phyloP scores from a whole-genome alignment of 2,329 filamentous ascomycete species.

The Sphaerulina vaccinii region DNA sequence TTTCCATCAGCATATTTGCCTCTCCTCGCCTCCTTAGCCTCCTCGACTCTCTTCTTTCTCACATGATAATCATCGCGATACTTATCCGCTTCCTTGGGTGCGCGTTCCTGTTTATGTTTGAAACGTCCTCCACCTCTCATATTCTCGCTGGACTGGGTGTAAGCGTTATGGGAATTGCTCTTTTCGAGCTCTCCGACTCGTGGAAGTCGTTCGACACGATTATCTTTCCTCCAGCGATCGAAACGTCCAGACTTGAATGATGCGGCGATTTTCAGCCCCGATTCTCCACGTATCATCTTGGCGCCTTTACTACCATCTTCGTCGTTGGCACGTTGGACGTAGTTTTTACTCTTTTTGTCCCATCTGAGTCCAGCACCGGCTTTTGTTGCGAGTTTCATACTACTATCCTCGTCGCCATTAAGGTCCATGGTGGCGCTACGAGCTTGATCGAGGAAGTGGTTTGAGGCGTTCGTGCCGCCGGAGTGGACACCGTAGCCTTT shows the following conservation, averaged over 20 bases:
- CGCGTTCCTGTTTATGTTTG: slow-evolving; percentile 82
- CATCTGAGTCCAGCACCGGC: slow-evolving; percentile 73
- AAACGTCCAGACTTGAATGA: slow-evolving; percentile 91
- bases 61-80: slow-evolving; percentile 86
- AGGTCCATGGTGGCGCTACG: slow-evolving; percentile 88
- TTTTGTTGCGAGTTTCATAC: slow-evolving; percentile 74
- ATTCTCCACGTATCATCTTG: slow-evolving; percentile 79
- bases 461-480: slow-evolving; percentile 57
- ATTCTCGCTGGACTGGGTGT: slow-evolving; percentile 28
- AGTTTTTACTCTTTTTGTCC: slow-evolving; percentile 97
- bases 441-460: slow-evolving; percentile 86
- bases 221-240: slow-evolving; percentile 84
- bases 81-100: slow-evolving; percentile 91
- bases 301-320: slow-evolving; percentile 78
- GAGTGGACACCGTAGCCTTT: slow-evolving; percentile 91
- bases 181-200: slow-evolving; percentile 78
- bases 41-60: slow-evolving; percentile 84
- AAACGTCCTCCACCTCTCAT: slow-evolving; percentile 52
- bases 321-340: slow-evolving; percentile 87
- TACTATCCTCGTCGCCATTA: slow-evolving; percentile 73
- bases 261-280: slow-evolving; percentile 92
- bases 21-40: slow-evolving; percentile 80
- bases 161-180: slow-evolving; percentile 33
- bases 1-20: slow-evolving; percentile 67
- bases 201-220: slow-evolving; percentile 76